Evolutionary conservation across 768 basidiomycete species (phyloP), one percentile per base, ranked within the genome.

Genomic region (Hypholoma fasciculare): DNA sequence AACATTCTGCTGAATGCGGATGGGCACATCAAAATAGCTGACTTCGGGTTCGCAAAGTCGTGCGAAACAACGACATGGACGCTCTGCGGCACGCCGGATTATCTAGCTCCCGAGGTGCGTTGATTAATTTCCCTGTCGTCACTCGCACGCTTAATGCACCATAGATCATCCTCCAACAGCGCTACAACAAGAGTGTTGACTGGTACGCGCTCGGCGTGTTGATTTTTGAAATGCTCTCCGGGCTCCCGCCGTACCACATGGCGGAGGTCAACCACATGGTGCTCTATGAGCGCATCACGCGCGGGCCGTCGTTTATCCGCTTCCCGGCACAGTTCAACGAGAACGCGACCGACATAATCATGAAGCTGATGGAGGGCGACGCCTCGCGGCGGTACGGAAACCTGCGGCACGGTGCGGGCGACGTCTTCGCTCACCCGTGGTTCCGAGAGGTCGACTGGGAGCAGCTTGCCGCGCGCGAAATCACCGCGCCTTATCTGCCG

Each of bases 131-230:
- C 19, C 17, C 20, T 44, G 16, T 42, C 20, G 20, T 49, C 37
- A 14, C 6, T 12, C 49, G 27, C 49, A 38, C 51, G 67, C 38
- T 61, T 49, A 62, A 61, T 49, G 26, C 39, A 53, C 7, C 16
- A 30, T 52, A 92, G 90, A 86, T 93, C 72, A 89, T 87, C 69
- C 85, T 80, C 16, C 88, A 91, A 69, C 83, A 86, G 57, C 82
- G 95, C 6, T 98, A 99, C 71, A 96, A 96, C 69, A 96, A 97
- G 72, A 90, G 88, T 57, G 96, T 98, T 2, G 97, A 99, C 69
- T 99, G 96, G 96, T 99, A 98, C 76, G 96, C 97, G 1, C 83
- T 98, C 52, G 97, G 97, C 51, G 93, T 99, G 54, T 86, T 99
- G 60, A 90, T 96, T 56, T 99, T 91, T 70, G 97, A 99, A 74